Percentiles rank a stretch among this genome's conserved stretches.
These are phyloP conservation scores for Sphagnum magellanicum DNA, from an alignment of 228 moss, liverwort and hornwort genomes.

Conservation along the genomic window DNA sequence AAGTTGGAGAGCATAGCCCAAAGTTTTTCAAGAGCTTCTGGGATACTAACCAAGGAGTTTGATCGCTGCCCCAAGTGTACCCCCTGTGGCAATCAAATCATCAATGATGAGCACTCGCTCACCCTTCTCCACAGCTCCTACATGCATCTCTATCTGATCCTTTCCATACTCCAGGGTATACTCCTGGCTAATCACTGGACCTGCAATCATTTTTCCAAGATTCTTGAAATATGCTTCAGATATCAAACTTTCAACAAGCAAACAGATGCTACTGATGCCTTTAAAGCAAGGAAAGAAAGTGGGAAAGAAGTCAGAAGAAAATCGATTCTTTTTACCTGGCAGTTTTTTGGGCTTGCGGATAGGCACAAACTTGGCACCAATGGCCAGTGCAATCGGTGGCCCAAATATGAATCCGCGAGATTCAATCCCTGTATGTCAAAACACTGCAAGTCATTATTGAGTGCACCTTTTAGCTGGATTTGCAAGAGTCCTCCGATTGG, in stretches of 20 bases:
- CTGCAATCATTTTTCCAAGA: slow-evolving; percentile 17
- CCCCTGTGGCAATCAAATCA: slow-evolving; percentile 86
- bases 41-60: slow-evolving; percentile 55
- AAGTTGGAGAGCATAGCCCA: too few species aligned
- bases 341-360: slow-evolving; percentile 89
- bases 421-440: slow-evolving; percentile 55
- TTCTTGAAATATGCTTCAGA: not conserved
- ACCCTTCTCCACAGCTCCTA: slow-evolving; percentile 70
- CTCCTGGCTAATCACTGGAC: slow-evolving; percentile 79
- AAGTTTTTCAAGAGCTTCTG: too few species aligned
- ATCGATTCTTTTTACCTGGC: slow-evolving; percentile 39
- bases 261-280: not conserved
- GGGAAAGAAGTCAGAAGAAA: not conserved
- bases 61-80: slow-evolving; percentile 88
- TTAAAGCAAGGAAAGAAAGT: not conserved
- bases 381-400: slow-evolving; percentile 83
- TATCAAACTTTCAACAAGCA: not conserved
- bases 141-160: slow-evolving; percentile 90
- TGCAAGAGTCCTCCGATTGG: not conserved
- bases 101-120: slow-evolving; percentile 76
- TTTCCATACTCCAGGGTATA: slow-evolving; percentile 86
- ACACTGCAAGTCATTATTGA: too few species aligned
- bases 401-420: slow-evolving; percentile 99
- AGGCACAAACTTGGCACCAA: slow-evolving; percentile 97
- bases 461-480: not conserved